Conservation (phyloP, 2,329 filamentous ascomycete genomes). For the Chaetomium sp. region DNA sequence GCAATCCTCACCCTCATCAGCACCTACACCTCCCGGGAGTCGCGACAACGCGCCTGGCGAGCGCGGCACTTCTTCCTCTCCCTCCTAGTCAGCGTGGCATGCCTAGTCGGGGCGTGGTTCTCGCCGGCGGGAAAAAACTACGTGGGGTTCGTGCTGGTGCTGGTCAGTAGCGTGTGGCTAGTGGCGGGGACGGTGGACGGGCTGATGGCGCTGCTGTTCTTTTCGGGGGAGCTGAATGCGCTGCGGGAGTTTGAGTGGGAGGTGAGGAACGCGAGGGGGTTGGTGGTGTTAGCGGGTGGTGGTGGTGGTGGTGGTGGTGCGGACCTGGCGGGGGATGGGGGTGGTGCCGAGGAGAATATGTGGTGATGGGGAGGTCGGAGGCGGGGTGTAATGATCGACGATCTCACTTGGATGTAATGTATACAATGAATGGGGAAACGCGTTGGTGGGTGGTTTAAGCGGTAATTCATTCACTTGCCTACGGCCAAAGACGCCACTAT, state of each 20-base stretch:
- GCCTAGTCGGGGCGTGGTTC: slow-evolving; percentile 85
- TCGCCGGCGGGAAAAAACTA: slow-evolving; percentile 70
- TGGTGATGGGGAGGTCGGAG: not conserved
- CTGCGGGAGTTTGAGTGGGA: slow-evolving; percentile 95
- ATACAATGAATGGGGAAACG: not conserved
- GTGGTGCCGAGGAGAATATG: not conserved
- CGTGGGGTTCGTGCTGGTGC: slow-evolving; percentile 76
- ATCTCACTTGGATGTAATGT: not conserved
- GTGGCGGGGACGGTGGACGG: slow-evolving; percentile 79
- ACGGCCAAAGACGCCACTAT: too few relatives aligned
- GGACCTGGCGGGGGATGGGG: not conserved
- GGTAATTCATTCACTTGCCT: too few relatives aligned
- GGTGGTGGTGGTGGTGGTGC: not conserved
- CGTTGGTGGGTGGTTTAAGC: too few relatives aligned
- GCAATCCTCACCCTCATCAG: slow-evolving; percentile 72
- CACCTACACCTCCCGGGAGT: slow-evolving; percentile 71
- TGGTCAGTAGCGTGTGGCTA: slow-evolving; percentile 77
- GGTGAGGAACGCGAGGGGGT: slow-evolving; percentile 62
- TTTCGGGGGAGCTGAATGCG: slow-evolving; percentile 78
- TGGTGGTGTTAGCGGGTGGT: not conserved
- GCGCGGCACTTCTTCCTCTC: slow-evolving; percentile 72
- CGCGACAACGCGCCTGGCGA: slow-evolving; percentile 70
- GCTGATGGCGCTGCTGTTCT: slow-evolving; percentile 82
- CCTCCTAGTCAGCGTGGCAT: slow-evolving; percentile 68
- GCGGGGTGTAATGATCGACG: not conserved